Base-by-base conservation (phyloP, 2,329 filamentous ascomycete species). In the Penicillium freii region DNA sequence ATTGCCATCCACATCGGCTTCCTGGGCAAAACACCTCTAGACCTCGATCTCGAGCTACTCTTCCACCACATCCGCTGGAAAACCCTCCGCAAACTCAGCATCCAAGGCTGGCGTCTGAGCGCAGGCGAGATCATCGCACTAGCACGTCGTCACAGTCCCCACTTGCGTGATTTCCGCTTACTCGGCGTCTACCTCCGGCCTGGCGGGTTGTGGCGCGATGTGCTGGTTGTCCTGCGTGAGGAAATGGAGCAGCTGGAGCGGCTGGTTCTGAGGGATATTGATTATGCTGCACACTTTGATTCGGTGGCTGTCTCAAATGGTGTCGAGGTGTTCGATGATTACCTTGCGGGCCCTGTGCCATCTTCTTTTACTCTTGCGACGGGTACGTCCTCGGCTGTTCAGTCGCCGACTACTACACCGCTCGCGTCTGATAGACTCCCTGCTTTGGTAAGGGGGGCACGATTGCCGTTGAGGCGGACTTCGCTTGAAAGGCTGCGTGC, bases 1-100 rank as follows among this genome's bases (percentile, higher is more conserved):
- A 80, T 83, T 57, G 81, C 84, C 21, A 75, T 89, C 19, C 85
- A 89, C 64, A 78, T 89, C 34, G 85, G 86, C 4, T 89, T 88
- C 62, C 83, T 84, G 0, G 80, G 81, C 7, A 78, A 82, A 55
- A 69, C 77, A 19, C 85, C 85, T 0, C 72, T 88, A 2, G 80
- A 79, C 23, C 69, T 88, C 21, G 77, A 78, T 5, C 77, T 89
- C 2, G 83, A 87, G 58, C 78, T 81, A 6, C 77, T 89, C 25
- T 88, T 89, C 66, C 85, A 88, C 65, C 75, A 82, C 56, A 78
- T 86, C 8, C 78, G 78, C 43, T 88, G 85, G 84, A 79, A 82
- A 15, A 82, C 82, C 34, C 75, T 89, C 5, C 78, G 84, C 34
- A 84, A 85, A 2, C 82, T 89, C 54, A 86, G 86, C 2, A 81